A percentile compares a stretch with the other conserved stretches of the same genome.
Conservation (phyloP, 108 stramenopile genomes). For the Nitzschia putrida region DNA sequence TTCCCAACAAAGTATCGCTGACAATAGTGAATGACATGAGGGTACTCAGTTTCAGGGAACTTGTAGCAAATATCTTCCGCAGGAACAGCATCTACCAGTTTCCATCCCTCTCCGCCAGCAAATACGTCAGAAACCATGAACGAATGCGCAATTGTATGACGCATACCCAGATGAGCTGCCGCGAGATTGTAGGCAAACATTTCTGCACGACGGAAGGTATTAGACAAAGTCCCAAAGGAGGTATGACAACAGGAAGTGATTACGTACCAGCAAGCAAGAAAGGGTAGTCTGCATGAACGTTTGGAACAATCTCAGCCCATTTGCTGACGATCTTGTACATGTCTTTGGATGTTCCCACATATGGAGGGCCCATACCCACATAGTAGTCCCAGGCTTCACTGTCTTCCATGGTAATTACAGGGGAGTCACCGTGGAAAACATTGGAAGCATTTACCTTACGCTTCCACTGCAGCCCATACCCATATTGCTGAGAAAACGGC, state of each 20-base stretch:
- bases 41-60: slow-evolving; percentile 52
- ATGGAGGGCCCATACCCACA: slow-evolving; percentile 75
- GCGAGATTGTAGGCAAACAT: slow-evolving; percentile 86
- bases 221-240: neutral
- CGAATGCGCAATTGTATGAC: slow-evolving; percentile 60
- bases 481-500: slow-evolving; percentile 90
- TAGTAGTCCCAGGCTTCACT: slow-evolving; percentile 51
- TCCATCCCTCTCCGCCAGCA: slow-evolving; percentile 64
- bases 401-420: slow-evolving; percentile 51
- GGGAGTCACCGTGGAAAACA: slow-evolving; percentile 46
- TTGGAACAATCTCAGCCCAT: slow-evolving; percentile 70
- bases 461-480: slow-evolving; percentile 81
- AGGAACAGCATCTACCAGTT: slow-evolving; percentile 46
- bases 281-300: slow-evolving; percentile 65
- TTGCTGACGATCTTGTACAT: slow-evolving; percentile 62
- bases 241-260: neutral
- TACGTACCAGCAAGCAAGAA: slow-evolving; percentile 65
- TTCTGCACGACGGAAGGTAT: slow-evolving; percentile 8
- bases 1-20: slow-evolving; percentile 69
- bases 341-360: slow-evolving; percentile 63
- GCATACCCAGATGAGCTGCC: slow-evolving; percentile 71
- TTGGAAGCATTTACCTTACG: slow-evolving; percentile 52
- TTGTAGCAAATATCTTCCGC: slow-evolving; percentile 53
- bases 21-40: slow-evolving; percentile 76
- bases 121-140: slow-evolving; percentile 72